Conservation (phyloP, 2,329 filamentous ascomycete species). For the Elsinoe batatas region DNA sequence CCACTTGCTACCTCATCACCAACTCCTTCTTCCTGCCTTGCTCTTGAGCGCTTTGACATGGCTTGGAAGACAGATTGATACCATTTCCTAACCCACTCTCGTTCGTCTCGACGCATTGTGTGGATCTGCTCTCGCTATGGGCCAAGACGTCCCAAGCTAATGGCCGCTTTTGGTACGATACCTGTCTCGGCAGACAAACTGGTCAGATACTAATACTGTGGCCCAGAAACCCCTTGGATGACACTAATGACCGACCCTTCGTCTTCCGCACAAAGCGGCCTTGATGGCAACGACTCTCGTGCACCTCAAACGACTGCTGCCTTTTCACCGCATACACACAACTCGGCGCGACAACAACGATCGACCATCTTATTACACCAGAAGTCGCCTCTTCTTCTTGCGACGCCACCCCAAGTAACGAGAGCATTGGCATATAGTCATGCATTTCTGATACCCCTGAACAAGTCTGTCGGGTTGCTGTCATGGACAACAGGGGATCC, state of each 20-base stretch:
- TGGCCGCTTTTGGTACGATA: constrained; percentile 8
- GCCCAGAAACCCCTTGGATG: constrained; percentile 41
- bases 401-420: constrained; percentile 90
- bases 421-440: constrained; percentile 91
- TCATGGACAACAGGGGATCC: constrained; percentile 92
- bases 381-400: constrained; percentile 85
- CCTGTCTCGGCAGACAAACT: background rate
- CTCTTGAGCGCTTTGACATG: too few relatives aligned
- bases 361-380: constrained; percentile 93
- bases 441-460: constrained; percentile 82
- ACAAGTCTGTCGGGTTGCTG: constrained; percentile 71
- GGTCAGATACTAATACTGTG: background rate
- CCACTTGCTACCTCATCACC: too few relatives aligned
- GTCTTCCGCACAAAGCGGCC: constrained; percentile 28
- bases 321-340: constrained; percentile 75
- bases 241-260: constrained; percentile 42
- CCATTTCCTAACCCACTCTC: too few relatives aligned
- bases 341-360: constrained; percentile 61
- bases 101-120: too few relatives aligned
- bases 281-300: constrained; percentile 18
- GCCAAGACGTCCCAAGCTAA: constrained; percentile 2
- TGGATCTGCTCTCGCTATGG: background rate
- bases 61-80: too few relatives aligned
- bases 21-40: too few relatives aligned
- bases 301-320: constrained; percentile 64